These are phyloP conservation scores for Ambrosiella cleistominuta DNA, from an alignment of 2,329 filamentous ascomycete species.

Conservation along the genomic window DNA sequence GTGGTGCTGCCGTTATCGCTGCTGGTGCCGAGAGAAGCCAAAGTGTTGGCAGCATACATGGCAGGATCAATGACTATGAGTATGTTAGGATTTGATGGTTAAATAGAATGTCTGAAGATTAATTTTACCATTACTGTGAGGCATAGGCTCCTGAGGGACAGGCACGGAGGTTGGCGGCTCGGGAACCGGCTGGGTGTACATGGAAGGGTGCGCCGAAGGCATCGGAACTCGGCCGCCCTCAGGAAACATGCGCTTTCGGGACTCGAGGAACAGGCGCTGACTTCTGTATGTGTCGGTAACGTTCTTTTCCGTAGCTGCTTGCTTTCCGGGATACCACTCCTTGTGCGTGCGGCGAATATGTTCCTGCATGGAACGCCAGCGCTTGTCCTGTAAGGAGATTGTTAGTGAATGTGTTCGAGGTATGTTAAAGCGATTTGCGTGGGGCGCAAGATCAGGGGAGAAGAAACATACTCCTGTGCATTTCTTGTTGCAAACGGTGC, in stretches of 20 bases:
- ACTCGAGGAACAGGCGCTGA: conserved; percentile 19
- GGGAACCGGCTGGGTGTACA: no score
- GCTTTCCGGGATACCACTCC: conserved; percentile 92
- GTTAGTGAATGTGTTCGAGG: background rate
- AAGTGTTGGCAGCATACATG: no score
- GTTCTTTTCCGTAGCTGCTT: conserved; percentile 94
- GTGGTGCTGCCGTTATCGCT: background rate
- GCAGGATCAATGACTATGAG: no score
- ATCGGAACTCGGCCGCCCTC: conserved; percentile 10
- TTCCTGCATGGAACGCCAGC: conserved; percentile 98
- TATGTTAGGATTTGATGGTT: no score
- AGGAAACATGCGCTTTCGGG: conserved; percentile 12
- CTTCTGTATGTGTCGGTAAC: conserved; percentile 90
- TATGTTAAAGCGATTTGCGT: background rate
- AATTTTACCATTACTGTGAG: no score
- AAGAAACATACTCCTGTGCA: conserved; percentile 78
- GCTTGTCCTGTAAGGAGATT: conserved; percentile 52
- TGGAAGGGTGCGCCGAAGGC: no score
- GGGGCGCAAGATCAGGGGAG: conserved; percentile 5
- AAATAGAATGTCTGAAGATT: no score
- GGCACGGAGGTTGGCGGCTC: no score
- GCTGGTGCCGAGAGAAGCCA: background rate
- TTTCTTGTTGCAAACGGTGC: conserved; percentile 76
- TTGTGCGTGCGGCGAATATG: conserved; percentile 95
- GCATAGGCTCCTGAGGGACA: no score